These are phyloP conservation scores for Lachnellula occidentalis DNA, from an alignment of 2,329 filamentous ascomycete genomes.

Conservation along the genomic window DNA sequence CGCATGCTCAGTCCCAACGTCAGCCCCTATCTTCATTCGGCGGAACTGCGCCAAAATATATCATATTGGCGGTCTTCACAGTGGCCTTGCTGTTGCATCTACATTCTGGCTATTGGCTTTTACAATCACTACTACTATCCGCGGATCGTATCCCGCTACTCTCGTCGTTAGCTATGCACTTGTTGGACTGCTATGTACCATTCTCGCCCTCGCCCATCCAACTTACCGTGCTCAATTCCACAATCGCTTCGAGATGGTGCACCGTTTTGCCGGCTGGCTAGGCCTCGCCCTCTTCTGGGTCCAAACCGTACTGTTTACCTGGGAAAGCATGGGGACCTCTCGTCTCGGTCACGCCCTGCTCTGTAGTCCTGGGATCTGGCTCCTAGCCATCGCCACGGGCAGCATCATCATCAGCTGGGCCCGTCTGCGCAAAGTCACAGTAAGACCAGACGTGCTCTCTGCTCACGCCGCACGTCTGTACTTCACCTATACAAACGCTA, in stretches of 20 bases:
- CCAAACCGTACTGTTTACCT: slow-evolving; percentile 37
- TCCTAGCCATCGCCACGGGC: slow-evolving; percentile 45
- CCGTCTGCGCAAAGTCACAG: slow-evolving; percentile 47
- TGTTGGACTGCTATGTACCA: slow-evolving; percentile 39
- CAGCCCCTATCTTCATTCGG: slow-evolving; percentile 43
- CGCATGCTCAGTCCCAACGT: slow-evolving; percentile 40
- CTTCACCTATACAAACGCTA: slow-evolving; percentile 40
- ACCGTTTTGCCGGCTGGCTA: slow-evolving; percentile 52
- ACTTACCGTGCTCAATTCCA: slow-evolving; percentile 43
- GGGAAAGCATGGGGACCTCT: slow-evolving; percentile 49
- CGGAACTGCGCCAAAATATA: slow-evolving; percentile 44
- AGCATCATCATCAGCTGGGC: slow-evolving; percentile 55
- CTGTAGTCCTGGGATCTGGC: slow-evolving; percentile 48
- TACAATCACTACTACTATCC: slow-evolving; percentile 54
- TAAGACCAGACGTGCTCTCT: slow-evolving; percentile 49
- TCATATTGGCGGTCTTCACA: slow-evolving; percentile 50
- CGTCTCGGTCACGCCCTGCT: slow-evolving; percentile 7
- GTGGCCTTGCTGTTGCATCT: slow-evolving; percentile 43
- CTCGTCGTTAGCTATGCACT: slow-evolving; percentile 24
- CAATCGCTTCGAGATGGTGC: slow-evolving; percentile 50
- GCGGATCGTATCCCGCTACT: slow-evolving; percentile 42
- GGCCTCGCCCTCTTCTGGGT: slow-evolving; percentile 46
- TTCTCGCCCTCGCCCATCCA: slow-evolving; percentile 46
- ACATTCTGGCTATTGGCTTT: slow-evolving; percentile 42
- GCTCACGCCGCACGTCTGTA: slow-evolving; percentile 51